Evolutionary conservation across 352 stramenopile species (phyloP).

Genomic region (Globisporangium barbulae): DNA sequence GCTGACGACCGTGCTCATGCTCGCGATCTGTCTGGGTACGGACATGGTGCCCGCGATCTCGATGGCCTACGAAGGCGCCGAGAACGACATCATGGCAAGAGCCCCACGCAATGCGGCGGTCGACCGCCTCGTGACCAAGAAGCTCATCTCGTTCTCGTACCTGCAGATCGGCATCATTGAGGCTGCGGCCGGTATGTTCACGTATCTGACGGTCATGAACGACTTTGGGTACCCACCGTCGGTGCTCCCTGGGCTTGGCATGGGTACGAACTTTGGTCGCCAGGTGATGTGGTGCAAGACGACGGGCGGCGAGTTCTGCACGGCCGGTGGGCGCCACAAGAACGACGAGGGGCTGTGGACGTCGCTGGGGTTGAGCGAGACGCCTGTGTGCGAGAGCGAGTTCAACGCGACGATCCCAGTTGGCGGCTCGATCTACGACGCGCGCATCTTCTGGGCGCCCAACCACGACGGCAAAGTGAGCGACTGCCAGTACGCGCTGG

Average conservation of each 20-base stretch:
- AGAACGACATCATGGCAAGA: constrained; percentile 88
- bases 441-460: constrained; percentile 56
- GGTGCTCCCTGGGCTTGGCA: constrained; percentile 53
- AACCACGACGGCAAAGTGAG: constrained; percentile 44
- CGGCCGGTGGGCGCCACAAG: constrained; percentile 27
- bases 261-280: constrained; percentile 55
- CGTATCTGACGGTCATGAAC: constrained; percentile 86
- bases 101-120: constrained; percentile 72
- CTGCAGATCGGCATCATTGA: constrained; percentile 88
- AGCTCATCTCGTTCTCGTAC: constrained; percentile 90
- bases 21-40: constrained; percentile 89
- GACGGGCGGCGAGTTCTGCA: constrained; percentile 53
- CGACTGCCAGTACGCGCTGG: constrained; percentile 57
- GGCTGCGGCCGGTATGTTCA: constrained; percentile 83
- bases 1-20: constrained; percentile 90
- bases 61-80: constrained; percentile 88
- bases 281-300: constrained; percentile 79
- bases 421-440: constrained; percentile 29
- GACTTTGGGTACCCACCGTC: constrained; percentile 81
- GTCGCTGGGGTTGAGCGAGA: constrained; percentile 20
- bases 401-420: constrained; percentile 30
- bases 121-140: constrained; percentile 86
- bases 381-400: constrained; percentile 19
- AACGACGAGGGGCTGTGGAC: constrained; percentile 16
- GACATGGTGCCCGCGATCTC: constrained; percentile 93